Evolutionary conservation across 768 basidiomycete species (phyloP).

Genomic region (Lyophyllum semitale): DNA sequence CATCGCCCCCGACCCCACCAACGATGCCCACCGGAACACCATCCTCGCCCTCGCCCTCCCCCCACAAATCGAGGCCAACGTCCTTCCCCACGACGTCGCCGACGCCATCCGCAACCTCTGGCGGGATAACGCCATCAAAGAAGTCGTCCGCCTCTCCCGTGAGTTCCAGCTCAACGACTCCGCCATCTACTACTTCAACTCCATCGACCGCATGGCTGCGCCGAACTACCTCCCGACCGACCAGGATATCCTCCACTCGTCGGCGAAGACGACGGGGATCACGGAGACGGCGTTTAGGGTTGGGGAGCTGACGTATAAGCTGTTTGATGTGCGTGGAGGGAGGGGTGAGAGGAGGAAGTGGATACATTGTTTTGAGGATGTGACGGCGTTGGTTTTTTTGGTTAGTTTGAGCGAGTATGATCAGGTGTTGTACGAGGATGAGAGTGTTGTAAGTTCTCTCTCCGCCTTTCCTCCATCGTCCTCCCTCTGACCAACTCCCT

Average conservation of each 20-base stretch:
- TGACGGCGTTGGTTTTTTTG: slow-evolving; percentile 88
- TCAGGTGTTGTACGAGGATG: not conserved
- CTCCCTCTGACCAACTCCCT: not conserved
- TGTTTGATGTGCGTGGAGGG: slow-evolving; percentile 89
- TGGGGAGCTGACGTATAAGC: slow-evolving; percentile 86
- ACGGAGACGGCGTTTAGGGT: slow-evolving; percentile 94
- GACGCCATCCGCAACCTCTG: too few species aligned
- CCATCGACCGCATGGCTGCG: slow-evolving; percentile 78
- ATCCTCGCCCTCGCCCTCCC: slow-evolving; percentile 73
- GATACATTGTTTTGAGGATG: slow-evolving; percentile 93
- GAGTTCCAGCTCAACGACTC: slow-evolving; percentile 96
- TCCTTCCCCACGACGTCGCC: slow-evolving; percentile 70
- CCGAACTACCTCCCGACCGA: slow-evolving; percentile 83
- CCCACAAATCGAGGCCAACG: slow-evolving; percentile 72
- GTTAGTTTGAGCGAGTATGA: slow-evolving; percentile 93
- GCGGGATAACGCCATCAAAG: too few species aligned
- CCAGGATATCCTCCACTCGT: slow-evolving; percentile 88
- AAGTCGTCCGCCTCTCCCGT: slow-evolving; percentile 77
- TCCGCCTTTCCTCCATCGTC: not conserved
- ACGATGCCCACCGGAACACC: slow-evolving; percentile 36
- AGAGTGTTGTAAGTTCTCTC: slow-evolving; percentile 45
- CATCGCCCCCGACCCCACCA: slow-evolving; percentile 59
- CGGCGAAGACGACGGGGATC: slow-evolving; percentile 96
- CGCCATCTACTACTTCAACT: slow-evolving; percentile 90
- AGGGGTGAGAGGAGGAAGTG: slow-evolving; percentile 87